Base-by-base conservation (phyloP, 148 eudicot species). In the Camellia granthamiana region DNA sequence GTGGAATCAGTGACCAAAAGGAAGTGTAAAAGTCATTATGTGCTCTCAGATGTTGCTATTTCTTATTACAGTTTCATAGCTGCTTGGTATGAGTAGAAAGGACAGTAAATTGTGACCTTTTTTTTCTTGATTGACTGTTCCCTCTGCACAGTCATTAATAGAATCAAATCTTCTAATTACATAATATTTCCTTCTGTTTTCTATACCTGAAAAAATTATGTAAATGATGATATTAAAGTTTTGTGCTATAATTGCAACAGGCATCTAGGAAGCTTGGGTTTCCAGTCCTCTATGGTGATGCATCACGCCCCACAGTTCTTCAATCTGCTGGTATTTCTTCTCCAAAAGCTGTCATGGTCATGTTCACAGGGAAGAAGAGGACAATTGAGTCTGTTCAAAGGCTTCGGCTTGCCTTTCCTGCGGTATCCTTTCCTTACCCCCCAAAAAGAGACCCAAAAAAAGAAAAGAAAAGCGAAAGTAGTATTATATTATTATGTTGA, bases 261-360 rank as follows among this genome's bases (percentile, higher is more conserved):
- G 84, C 88, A 79, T 92, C 98, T 77, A 96, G 84, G 72, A 86
- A 91, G 79, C 98, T 87, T n/a, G 99, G 95, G 63, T 96, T 93
- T 82, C 99, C 98, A 13, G 90, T 93, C 74, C 88, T 90, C n/a
- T 96, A 92, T 78, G 99, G 99, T 58, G 99, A 96, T 89, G 98
- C 97, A 64, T 91, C 99, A 60, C 90, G 99, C 59, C 94, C 98
- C 3, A 85, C 93, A 18, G 98, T 96, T 76, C 83, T 93, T 82
- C 94, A 90, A 78, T 92, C 98, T 77, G 98, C 99, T 80, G 98
- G 99, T 74, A 90, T 96, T 71, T 84, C 90, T 72, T 89, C 97
- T 81, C 99, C 99, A 14, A 92, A 89, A 92, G 99, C 99, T 52
- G 97, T 96, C 69, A 88, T 96, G 90, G 87, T 96, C 63, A 93